phyloP scores from a whole-genome alignment of 768 basidiomycete species.

The Lentinula raphanica region DNA sequence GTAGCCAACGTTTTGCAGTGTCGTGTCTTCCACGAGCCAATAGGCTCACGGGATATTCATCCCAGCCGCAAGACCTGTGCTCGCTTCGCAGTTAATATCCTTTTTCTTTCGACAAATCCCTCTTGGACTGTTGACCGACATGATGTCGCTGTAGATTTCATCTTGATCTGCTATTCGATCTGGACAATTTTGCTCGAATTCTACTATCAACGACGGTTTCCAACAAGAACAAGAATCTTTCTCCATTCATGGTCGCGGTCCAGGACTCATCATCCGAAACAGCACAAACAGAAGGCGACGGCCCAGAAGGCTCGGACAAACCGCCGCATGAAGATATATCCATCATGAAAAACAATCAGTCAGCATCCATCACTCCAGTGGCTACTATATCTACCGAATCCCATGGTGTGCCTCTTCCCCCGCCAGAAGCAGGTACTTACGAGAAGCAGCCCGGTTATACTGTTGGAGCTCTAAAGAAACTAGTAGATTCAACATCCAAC shows the following conservation, averaged over 20 bases:
- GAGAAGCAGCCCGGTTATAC: conserved; percentile 27
- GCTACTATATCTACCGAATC: conserved; percentile 3
- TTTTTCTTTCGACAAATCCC: conserved; percentile 4
- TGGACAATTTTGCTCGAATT: not conserved
- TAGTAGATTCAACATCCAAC: conserved; percentile 1
- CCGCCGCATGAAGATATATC: conserved; percentile 25
- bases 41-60: conserved; percentile 1
- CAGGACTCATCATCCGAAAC: conserved; percentile 19
- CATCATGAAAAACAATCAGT: not conserved
- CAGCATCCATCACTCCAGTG: conserved; percentile 6
- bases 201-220: not conserved
- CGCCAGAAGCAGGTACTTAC: conserved; percentile 25
- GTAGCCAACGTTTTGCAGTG: not conserved
- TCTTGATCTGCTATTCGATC: conserved; percentile 1
- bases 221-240: not conserved
- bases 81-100: conserved; percentile 4
- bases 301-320: conserved; percentile 39
- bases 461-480: conserved; percentile 22
- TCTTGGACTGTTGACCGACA: conserved; percentile 9
- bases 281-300: conserved; percentile 35
- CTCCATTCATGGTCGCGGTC: not conserved
- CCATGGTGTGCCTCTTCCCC: conserved; percentile 25
- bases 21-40: not conserved
- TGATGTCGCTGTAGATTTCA: conserved; percentile 9
- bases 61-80: conserved; percentile 4